These are phyloP conservation scores for Solanum gracilifrons DNA, from an alignment of 257 asterid species.

Conservation along the genomic window DNA sequence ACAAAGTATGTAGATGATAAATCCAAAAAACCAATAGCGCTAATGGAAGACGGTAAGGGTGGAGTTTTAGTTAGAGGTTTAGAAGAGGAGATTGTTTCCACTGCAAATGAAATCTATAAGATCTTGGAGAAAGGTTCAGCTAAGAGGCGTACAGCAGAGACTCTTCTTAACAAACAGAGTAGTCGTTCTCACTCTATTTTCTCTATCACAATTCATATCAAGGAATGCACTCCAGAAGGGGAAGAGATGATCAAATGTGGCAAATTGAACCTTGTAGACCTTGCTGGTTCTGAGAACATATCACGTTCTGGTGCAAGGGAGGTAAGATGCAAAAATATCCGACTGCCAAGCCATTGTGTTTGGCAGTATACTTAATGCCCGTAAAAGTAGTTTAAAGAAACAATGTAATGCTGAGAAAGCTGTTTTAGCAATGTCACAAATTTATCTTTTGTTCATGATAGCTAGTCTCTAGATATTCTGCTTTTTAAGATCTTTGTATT, in stretches of 20 bases:
- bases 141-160: constrained; percentile 95
- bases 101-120: constrained; percentile 88
- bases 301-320: constrained; percentile 99
- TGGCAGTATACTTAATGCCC: background rate
- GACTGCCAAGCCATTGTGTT: background rate
- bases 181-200: constrained; percentile 98
- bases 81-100: constrained; percentile 94
- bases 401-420: background rate
- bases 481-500: background rate
- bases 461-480: background rate
- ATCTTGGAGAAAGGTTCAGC: constrained; percentile 97
- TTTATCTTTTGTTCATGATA: background rate
- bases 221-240: constrained; percentile 97
- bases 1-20: constrained; percentile 68
- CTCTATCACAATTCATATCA: constrained; percentile 92
- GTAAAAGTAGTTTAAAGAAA: background rate
- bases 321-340: constrained; percentile 30
- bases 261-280: constrained; percentile 92
- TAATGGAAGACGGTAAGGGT: constrained; percentile 98
- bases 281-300: constrained; percentile 95
- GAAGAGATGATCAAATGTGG: constrained; percentile 98
- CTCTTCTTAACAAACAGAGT: constrained; percentile 98
- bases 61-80: constrained; percentile 91
- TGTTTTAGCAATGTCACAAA: background rate
- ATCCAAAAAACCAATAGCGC: constrained; percentile 87